phyloP scores from a whole-genome alignment of 495 filamentous ascomycete genomes.

The Hyaloscypha finlandica region DNA sequence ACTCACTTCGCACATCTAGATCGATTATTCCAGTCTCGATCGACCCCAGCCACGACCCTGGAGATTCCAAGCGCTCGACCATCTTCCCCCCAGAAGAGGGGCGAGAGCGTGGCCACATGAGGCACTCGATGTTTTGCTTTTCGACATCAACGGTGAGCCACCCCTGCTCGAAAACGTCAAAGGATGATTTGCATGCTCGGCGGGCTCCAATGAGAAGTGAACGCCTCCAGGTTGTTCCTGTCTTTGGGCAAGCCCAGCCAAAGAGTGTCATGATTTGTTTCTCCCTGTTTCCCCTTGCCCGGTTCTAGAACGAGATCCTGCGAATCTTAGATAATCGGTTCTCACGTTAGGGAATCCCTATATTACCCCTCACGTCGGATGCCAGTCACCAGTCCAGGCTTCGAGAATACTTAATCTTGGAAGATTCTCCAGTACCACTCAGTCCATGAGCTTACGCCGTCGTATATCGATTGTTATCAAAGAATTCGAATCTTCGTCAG shows the following conservation, averaged over 20 bases:
- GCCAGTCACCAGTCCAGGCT: background rate
- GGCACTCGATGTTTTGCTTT: constrained; percentile 14
- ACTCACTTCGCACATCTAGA: background rate
- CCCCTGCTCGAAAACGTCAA: constrained; percentile 1
- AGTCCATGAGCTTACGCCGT: background rate
- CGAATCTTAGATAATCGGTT: constrained; percentile 4
- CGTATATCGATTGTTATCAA: background rate
- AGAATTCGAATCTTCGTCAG: background rate
- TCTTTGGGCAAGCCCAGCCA: background rate
- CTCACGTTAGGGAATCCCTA: background rate
- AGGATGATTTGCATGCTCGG: constrained; percentile 4
- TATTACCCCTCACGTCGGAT: constrained; percentile 1
- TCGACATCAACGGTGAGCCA: background rate
- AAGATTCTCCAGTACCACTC: background rate
- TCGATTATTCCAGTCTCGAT: background rate
- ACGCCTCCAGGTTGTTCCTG: background rate
- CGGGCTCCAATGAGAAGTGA: constrained; percentile 1
- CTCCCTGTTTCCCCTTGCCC: background rate
- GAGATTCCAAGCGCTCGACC: background rate
- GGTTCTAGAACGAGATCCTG: background rate
- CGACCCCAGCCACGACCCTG: background rate
- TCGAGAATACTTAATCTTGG: background rate
- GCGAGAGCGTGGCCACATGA: constrained; percentile 1
- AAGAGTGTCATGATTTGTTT: constrained; percentile 3
- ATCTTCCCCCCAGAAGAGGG: background rate